These are phyloP conservation scores for Aureobasidium melanogenum DNA, from an alignment of 2,329 filamentous ascomycete species.

Conservation along the genomic window DNA sequence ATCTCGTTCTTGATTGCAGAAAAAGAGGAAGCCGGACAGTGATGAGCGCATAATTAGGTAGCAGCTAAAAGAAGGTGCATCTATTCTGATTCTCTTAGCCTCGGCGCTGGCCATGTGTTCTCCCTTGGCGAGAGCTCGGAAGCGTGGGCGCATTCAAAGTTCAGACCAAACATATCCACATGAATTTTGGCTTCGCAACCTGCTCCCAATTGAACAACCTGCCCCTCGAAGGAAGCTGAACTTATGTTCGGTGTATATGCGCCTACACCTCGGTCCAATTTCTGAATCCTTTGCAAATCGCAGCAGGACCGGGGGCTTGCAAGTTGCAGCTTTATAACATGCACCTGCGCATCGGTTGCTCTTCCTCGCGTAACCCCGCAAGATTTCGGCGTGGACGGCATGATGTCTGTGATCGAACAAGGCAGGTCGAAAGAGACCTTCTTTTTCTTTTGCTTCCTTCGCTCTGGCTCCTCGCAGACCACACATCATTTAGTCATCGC, in stretches of 20 bases:
- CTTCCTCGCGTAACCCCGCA: slow-evolving; percentile 1
- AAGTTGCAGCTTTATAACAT: background rate
- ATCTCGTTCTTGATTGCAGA: background rate
- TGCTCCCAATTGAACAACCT: background rate
- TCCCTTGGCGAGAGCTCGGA: background rate
- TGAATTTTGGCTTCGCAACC: background rate
- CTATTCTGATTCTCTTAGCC: background rate
- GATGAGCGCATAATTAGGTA: background rate
- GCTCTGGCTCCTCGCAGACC: background rate
- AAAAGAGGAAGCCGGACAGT: background rate
- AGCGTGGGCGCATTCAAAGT: background rate
- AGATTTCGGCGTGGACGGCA: background rate
- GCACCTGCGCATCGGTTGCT: background rate
- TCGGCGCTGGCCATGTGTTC: background rate
- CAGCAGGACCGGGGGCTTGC: background rate
- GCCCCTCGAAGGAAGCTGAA: background rate
- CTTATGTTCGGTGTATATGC: background rate
- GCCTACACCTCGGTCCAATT: background rate
- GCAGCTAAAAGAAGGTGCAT: background rate
- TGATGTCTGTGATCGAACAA: background rate
- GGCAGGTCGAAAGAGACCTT: slow-evolving; percentile 4
- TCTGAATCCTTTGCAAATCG: background rate
- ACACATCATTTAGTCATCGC: background rate
- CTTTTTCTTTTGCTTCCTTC: background rate
- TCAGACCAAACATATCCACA: background rate